A percentile compares a stretch with the other conserved stretches of the same genome.
phyloP scores from a whole-genome alignment of 768 basidiomycete species.

The Panus rudis region DNA sequence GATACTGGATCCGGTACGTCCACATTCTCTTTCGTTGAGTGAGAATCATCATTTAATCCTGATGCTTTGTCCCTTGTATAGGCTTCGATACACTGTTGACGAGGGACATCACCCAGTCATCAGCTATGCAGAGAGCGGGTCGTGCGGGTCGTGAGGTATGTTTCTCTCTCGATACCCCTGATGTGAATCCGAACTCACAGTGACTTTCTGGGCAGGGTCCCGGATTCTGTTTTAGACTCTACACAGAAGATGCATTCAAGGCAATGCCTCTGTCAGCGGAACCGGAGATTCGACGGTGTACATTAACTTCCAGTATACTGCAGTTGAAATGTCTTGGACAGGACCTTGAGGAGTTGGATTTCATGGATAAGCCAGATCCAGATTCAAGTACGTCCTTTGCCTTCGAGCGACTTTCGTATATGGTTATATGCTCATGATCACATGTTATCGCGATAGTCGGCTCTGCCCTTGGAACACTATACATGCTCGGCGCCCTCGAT shows the following conservation, averaged over 20 bases:
- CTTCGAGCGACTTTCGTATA: slow-evolving; percentile 1
- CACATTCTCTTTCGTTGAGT: not conserved
- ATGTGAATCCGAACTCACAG: not conserved
- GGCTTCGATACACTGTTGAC: slow-evolving; percentile 86
- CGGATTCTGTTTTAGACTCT: slow-evolving; percentile 88
- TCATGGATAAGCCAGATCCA: slow-evolving; percentile 81
- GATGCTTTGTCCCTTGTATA: slow-evolving; percentile 22
- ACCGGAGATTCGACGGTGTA: slow-evolving; percentile 88
- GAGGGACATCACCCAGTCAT: slow-evolving; percentile 80
- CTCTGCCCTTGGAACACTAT: slow-evolving; percentile 65
- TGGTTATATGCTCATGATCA: slow-evolving; percentile 1
- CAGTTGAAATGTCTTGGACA: slow-evolving; percentile 82
- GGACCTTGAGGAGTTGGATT: slow-evolving; percentile 73
- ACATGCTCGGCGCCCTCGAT: slow-evolving; percentile 75
- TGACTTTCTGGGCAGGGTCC: slow-evolving; percentile 44
- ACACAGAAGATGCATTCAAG: slow-evolving; percentile 76
- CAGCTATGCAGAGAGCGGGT: slow-evolving; percentile 90
- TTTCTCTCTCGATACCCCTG: not conserved
- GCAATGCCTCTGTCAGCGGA: slow-evolving; percentile 58
- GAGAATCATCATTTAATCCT: not conserved
- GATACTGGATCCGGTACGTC: slow-evolving; percentile 58
- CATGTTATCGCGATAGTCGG: slow-evolving; percentile 33
- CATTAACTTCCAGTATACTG: slow-evolving; percentile 75
- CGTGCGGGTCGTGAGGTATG: slow-evolving; percentile 90
- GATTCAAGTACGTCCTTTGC: slow-evolving; percentile 55